Evolutionary conservation across 441 rosid genomes (phyloP).

Genomic region (Bocquillonia castaneifolia): DNA sequence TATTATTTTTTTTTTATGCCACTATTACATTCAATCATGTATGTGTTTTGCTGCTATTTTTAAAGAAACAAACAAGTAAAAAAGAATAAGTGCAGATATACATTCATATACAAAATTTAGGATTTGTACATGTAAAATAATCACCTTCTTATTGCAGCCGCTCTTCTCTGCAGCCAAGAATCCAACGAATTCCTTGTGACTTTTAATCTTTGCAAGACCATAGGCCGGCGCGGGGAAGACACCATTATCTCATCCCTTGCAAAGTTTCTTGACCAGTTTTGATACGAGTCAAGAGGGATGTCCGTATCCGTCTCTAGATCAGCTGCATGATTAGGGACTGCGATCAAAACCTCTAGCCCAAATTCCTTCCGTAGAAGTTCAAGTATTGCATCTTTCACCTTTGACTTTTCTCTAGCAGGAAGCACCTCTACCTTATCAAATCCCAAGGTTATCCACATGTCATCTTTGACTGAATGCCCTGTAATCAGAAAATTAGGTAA

Average conservation of each 20-base stretch:
- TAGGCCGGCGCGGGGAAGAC: slow-evolving; percentile 66
- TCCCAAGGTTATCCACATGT: slow-evolving; percentile 66
- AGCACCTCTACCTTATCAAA: slow-evolving; percentile 28
- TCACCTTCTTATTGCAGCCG: slow-evolving; percentile 26
- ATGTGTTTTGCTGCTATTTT: no score
- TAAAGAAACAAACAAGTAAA: no score
- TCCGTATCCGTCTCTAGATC: slow-evolving; percentile 9
- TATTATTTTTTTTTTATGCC: no score
- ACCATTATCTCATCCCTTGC: slow-evolving; percentile 27
- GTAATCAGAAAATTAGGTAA: slow-evolving; percentile 27
- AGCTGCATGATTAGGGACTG: slow-evolving; percentile 26
- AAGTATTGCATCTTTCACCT: slow-evolving; percentile 48
- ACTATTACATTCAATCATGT: no score
- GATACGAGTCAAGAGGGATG: slow-evolving; percentile 23
- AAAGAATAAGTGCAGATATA: no score
- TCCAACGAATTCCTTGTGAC: slow-evolving; percentile 60
- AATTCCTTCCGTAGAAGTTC: slow-evolving; percentile 59
- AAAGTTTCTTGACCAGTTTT: slow-evolving; percentile 25
- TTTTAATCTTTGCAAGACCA: slow-evolving; percentile 48
- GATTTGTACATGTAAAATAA: slow-evolving; percentile 21
- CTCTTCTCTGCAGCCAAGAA: slow-evolving; percentile 55
- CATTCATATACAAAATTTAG: slow-evolving; percentile 20
- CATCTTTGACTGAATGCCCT: slow-evolving; percentile 71
- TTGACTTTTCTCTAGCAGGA: slow-evolving; percentile 28
- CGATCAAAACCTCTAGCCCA: slow-evolving; percentile 56